These are phyloP conservation scores for Amanita pseudoporphyria DNA, from an alignment of 768 basidiomycete species.

Conservation along the genomic window DNA sequence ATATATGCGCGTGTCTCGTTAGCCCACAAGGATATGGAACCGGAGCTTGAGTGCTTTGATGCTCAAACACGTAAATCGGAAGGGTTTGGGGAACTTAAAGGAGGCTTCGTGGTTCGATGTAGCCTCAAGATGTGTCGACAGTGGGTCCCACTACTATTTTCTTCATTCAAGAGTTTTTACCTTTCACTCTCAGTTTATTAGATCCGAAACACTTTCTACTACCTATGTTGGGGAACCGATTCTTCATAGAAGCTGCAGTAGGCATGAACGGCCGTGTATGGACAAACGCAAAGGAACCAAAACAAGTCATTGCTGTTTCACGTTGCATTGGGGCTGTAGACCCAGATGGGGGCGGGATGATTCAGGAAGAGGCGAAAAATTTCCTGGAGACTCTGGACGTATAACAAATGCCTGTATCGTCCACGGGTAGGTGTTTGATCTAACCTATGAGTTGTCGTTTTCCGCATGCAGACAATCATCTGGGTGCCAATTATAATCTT, in stretches of 20 bases:
- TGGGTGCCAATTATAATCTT: too few species aligned
- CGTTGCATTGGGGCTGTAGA: constrained; percentile 80
- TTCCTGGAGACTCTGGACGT: constrained; percentile 40
- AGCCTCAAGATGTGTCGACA: constrained; percentile 80
- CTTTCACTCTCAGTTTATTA: constrained; percentile 45
- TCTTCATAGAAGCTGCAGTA: constrained; percentile 82
- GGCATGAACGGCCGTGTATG: constrained; percentile 92
- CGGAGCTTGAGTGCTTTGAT: constrained; percentile 94
- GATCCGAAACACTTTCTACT: constrained; percentile 78
- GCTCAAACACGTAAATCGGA: constrained; percentile 87
- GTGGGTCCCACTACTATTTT: constrained; percentile 37
- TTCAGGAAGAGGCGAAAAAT: constrained; percentile 39
- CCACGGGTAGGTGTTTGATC: too few species aligned
- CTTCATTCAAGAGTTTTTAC: constrained; percentile 1
- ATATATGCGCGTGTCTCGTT: constrained; percentile 90
- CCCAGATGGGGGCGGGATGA: constrained; percentile 59
- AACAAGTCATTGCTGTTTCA: constrained; percentile 63
- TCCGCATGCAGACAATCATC: too few species aligned
- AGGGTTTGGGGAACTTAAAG: constrained; percentile 90
- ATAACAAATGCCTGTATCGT: constrained; percentile 13
- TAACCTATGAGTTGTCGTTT: too few species aligned
- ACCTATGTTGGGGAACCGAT: constrained; percentile 66
- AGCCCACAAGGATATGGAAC: constrained; percentile 97
- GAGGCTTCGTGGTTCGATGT: constrained; percentile 74
- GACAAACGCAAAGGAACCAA: constrained; percentile 67